These are phyloP conservation scores for Fusarium subtropicale DNA, from an alignment of 2,329 filamentous ascomycete genomes.

Conservation along the genomic window DNA sequence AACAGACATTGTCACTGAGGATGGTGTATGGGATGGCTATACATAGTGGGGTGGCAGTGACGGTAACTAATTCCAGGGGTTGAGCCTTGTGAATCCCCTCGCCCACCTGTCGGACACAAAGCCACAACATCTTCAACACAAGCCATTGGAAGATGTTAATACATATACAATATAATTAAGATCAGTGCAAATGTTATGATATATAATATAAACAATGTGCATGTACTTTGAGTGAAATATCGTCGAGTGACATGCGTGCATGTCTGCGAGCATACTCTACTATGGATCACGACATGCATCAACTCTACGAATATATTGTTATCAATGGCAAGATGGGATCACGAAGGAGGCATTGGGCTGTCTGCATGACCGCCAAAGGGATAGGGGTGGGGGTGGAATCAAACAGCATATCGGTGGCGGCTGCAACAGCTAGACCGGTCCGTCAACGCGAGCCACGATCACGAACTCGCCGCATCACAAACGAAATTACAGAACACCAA, in stretches of 20 bases:
- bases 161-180: rapidly evolving
- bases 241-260: not conserved
- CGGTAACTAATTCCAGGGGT: conserved; percentile 9
- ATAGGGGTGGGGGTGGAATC: not conserved
- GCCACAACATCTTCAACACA: not conserved
- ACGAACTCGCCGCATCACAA: not conserved
- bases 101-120: not conserved
- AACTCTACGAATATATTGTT: conserved; percentile 19
- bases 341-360: rapidly evolving
- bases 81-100: conserved; percentile 23
- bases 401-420: conserved; percentile 1
- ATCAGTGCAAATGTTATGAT: rapidly evolving
- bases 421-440: not conserved
- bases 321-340: not conserved
- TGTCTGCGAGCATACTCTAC: not conserved
- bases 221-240: conserved; percentile 1
- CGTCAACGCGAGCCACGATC: conserved; percentile 3
- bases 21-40: not conserved
- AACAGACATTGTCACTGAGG: not conserved
- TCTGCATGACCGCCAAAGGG: not conserved
- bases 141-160: rapidly evolving
- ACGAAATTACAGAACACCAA: not conserved
- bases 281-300: not conserved
- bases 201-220: not conserved
- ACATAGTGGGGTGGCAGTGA: conserved; percentile 16